phyloP scores from a whole-genome alignment of 225 moss, liverwort and hornwort species.

The Neckera pumila region DNA sequence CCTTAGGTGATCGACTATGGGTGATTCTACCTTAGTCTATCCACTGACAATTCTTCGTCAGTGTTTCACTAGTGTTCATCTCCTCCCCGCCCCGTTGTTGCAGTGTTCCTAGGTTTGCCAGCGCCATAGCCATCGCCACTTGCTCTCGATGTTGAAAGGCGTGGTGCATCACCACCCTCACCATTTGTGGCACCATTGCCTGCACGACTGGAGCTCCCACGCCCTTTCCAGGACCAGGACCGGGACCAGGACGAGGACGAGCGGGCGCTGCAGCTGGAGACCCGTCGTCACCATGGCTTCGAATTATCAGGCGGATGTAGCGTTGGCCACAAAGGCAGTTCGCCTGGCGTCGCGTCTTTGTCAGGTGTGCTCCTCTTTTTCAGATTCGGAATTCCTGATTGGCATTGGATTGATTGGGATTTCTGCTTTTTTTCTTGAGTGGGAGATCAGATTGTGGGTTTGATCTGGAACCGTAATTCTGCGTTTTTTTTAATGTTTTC shows the following conservation, averaged over 20 bases:
- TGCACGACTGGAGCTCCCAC: neutral
- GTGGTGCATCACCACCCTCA: neutral
- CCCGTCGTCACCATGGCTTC: constrained; percentile 10
- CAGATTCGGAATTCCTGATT: neutral
- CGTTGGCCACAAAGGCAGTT: constrained; percentile 63
- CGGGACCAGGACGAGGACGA: neutral
- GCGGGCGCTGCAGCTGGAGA: neutral
- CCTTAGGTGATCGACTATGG: too few species aligned
- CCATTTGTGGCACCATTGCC: neutral
- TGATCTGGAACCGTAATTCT: neutral
- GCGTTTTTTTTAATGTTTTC: neutral
- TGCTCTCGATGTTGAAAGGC: neutral
- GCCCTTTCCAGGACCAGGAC: neutral
- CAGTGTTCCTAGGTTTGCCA: neutral
- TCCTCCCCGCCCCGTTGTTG: neutral
- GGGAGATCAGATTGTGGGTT: neutral
- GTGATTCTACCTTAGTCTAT: too few species aligned
- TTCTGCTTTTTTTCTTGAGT: neutral
- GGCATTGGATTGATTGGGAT: neutral
- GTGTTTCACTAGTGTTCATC: too few species aligned
- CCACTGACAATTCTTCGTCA: too few species aligned
- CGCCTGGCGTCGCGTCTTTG: constrained; percentile 85
- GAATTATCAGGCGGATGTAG: constrained; percentile 42
- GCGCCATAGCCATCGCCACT: neutral
- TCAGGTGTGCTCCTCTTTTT: constrained; percentile 29